Conservation (phyloP, 352 stramenopile species). For the Phytophthora multivora region DNA sequence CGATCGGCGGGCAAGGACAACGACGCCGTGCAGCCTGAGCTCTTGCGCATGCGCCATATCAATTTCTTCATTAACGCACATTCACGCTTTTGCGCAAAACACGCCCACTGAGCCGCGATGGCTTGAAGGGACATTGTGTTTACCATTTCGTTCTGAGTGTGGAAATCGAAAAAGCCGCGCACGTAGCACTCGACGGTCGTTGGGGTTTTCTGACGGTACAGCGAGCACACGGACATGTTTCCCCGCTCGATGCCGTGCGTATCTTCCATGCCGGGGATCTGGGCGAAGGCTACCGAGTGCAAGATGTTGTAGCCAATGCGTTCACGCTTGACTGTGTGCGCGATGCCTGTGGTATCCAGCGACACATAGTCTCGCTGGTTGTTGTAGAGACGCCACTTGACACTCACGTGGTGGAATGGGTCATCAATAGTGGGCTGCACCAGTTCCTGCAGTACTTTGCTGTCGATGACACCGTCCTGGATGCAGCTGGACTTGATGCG, state of each 20-base stretch:
- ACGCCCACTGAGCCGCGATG: constrained; percentile 40
- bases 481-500: constrained; percentile 56
- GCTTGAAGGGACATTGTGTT: constrained; percentile 45
- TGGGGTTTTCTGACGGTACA: constrained; percentile 51
- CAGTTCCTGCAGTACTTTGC: constrained; percentile 53
- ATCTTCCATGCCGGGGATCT: constrained; percentile 40
- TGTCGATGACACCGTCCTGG: constrained; percentile 57
- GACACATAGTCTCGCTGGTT: constrained; percentile 59
- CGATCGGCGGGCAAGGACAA: constrained; percentile 9
- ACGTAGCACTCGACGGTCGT: constrained; percentile 57
- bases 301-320: constrained; percentile 57
- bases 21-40: constrained; percentile 19
- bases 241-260: constrained; percentile 46
- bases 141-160: constrained; percentile 45
- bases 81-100: constrained; percentile 34
- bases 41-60: constrained; percentile 47
- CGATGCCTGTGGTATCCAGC: constrained; percentile 49
- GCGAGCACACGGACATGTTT: constrained; percentile 55
- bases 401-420: constrained; percentile 52
- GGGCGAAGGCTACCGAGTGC: constrained; percentile 61
- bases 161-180: constrained; percentile 54
- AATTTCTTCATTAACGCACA: constrained; percentile 62
- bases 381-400: constrained; percentile 59
- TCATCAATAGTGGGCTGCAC: constrained; percentile 42
- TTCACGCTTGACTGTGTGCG: constrained; percentile 35